Conservation (phyloP, 1,284 basidiomycete genomes). For the Boletus holoroseus region DNA sequence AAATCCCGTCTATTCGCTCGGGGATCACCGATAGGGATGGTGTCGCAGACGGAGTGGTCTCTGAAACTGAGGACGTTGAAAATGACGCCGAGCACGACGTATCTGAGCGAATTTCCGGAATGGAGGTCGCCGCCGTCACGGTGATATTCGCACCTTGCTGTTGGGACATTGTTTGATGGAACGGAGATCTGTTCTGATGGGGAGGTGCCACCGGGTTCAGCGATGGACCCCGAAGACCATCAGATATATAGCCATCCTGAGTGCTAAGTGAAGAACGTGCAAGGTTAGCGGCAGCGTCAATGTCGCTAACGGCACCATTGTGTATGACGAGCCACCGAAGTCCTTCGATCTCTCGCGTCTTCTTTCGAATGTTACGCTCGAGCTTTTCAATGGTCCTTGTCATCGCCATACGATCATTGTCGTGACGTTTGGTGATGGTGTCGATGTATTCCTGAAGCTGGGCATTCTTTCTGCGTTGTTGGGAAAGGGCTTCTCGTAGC, state of each 20-base stretch:
- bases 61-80: slow-evolving; percentile 14
- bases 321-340: slow-evolving; percentile 46
- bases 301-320: slow-evolving; percentile 31
- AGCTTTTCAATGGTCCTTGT: slow-evolving; percentile 39
- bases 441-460: slow-evolving; percentile 39
- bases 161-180: slow-evolving; percentile 7
- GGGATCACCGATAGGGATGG: slow-evolving; percentile 30
- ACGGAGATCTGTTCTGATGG: background rate
- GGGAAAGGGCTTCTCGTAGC: slow-evolving; percentile 32
- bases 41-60: slow-evolving; percentile 14
- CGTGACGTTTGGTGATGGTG: slow-evolving; percentile 39
- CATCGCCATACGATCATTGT: slow-evolving; percentile 40
- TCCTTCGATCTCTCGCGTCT: slow-evolving; percentile 45
- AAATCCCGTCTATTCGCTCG: slow-evolving; percentile 24
- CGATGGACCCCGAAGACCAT: slow-evolving; percentile 4
- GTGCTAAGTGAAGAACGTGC: slow-evolving; percentile 31
- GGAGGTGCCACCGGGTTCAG: slow-evolving; percentile 3
- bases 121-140: slow-evolving; percentile 2
- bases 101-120: slow-evolving; percentile 11
- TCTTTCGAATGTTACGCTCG: slow-evolving; percentile 39
- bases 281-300: slow-evolving; percentile 33
- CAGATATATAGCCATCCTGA: slow-evolving; percentile 21
- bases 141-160: slow-evolving; percentile 7
- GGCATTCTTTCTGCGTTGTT: slow-evolving; percentile 33
- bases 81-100: slow-evolving; percentile 17